Evolutionary conservation across 176 grass and related monocot genomes (phyloP), one percentile per base, ranked within the genome.

Genomic region (Echinochloa phyllopogon): DNA sequence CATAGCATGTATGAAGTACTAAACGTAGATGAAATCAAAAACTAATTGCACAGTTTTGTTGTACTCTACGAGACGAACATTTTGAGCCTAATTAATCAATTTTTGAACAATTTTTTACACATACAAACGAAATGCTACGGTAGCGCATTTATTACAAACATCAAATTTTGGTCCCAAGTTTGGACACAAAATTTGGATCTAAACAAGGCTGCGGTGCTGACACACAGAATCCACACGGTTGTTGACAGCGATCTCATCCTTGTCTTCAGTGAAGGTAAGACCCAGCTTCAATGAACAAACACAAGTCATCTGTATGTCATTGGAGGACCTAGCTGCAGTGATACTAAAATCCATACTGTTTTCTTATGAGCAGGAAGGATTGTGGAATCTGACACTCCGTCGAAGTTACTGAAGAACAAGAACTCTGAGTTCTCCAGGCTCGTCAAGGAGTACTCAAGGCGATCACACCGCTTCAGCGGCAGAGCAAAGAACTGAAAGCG

Each of bases 241-340:
- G 86, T 98, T 72, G 93, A 98, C 72, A 98, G 93, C 21, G 91
- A 95, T 66, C 89, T 95, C 77, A 95, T 95, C 79, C 89, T 98
- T 41, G 93, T 98, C 55, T 88, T 95, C 53, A 87, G 86, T 78
- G 87, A 95, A 89, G 96, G 93, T 95, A 98, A 83, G 62, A 18
- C 24, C 56, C 56, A 11, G 56, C 8, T 59, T 24, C 49, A 51
- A 59, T 11, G n/a, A 59, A 24, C 36, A 69, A 24, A 62, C 29
- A 70, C 37, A 47, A 80, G 48, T 42, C 37, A 17, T 70, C 38
- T 87, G 57, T 43, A 71, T 78, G 36, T 72, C 77, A 73, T 24
- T 39, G 67, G 1, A 45, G 20, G 29, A 59, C 21, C 8, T 29
- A 88, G 7, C 58, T 85, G 18, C 16, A 27, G 14, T 39, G 57